Evolutionary conservation across 2,329 filamentous ascomycete genomes (phyloP), one percentile per base, ranked within the genome.

Genomic region (Orbilia brochopaga): DNA sequence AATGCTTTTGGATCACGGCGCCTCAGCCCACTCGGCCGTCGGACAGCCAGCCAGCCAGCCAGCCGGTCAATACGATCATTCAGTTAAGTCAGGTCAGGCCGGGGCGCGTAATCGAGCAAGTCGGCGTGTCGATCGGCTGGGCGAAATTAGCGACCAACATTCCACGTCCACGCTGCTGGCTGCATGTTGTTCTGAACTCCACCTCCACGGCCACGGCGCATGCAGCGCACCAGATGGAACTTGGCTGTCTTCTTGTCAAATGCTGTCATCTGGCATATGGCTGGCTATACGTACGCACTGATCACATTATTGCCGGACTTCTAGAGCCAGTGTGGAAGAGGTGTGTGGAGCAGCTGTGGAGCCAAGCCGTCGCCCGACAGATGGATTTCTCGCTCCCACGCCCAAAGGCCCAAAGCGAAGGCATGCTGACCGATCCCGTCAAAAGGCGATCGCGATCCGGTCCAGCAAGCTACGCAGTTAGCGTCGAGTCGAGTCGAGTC

Each of bases 101-200:
- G 48, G 60, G 51, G 60, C 44, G 37, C 59, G 27, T 17, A 50
- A 63, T 55, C 7, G 3, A 62, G 57, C 27, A 69, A 24, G 27
- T 27, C 44, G 64, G 57, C 57, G 48, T 62, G 65, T 59, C 44
- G 54, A 64, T 70, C 54, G 48, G 52, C 51, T 30, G 57, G 55
- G 19, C 13, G 63, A 67, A 67, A 67, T 67, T 67, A 59, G 62
- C 62, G 62, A 66, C 62, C 54, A 46, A 32, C 27, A 3, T 32
- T 3, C 27, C 27, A 8, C 27, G 4, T 32, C 27, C 27, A 32
- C 27, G 27, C 27, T 32, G 27, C 8, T n/a, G 4, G 27, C 27
- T 32, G 4, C 27, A 4, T 15, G 15, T 15, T 46, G 4, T 15
- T 46, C 19, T 3, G 15, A n/a, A n/a, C n/a, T 15, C 42, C 19